phyloP scores from a whole-genome alignment of 768 basidiomycete species.

The Peribolospora baueri region DNA sequence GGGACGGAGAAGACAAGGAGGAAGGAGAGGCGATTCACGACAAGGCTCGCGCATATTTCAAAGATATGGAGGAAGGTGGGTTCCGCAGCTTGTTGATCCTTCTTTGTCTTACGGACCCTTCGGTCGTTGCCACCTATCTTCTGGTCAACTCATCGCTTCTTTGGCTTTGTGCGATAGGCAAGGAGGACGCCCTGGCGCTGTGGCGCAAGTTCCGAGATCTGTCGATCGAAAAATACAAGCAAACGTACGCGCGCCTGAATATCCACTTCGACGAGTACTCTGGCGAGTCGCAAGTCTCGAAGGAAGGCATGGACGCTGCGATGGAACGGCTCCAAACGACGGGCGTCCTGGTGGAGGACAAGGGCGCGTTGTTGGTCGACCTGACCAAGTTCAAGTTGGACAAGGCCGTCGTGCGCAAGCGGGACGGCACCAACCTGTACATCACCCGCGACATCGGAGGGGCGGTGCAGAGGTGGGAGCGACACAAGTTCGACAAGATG shows the following conservation, averaged over 20 bases:
- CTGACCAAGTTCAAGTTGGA: conserved; percentile 73
- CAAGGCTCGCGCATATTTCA: conserved; percentile 65
- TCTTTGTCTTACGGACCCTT: not conserved
- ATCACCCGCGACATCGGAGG: conserved; percentile 57
- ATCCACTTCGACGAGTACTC: conserved; percentile 77
- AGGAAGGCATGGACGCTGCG: not conserved
- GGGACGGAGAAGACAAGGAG: conserved; percentile 26
- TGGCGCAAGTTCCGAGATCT: conserved; percentile 85
- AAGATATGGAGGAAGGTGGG: conserved; percentile 64
- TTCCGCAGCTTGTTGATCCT: not conserved
- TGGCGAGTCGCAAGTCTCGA: conserved; percentile 36
- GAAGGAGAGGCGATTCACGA: conserved; percentile 16
- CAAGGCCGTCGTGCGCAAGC: conserved; percentile 72
- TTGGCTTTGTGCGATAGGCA: conserved; percentile 21
- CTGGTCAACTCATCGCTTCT: no score
- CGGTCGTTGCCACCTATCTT: not conserved
- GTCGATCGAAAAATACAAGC: conserved; percentile 66
- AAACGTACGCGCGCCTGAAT: conserved; percentile 71
- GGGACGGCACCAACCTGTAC: conserved; percentile 23
- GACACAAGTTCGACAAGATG: conserved; percentile 77
- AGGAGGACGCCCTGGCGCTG: conserved; percentile 53
- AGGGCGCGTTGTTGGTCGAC: conserved; percentile 68
- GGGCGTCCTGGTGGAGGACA: conserved; percentile 39
- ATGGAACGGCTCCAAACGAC: conserved; percentile 34
- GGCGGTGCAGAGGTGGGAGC: conserved; percentile 71